Evolutionary conservation across 768 basidiomycete species (phyloP), one percentile per base, ranked within the genome.

Genomic region (Lyophyllum shimeji): DNA sequence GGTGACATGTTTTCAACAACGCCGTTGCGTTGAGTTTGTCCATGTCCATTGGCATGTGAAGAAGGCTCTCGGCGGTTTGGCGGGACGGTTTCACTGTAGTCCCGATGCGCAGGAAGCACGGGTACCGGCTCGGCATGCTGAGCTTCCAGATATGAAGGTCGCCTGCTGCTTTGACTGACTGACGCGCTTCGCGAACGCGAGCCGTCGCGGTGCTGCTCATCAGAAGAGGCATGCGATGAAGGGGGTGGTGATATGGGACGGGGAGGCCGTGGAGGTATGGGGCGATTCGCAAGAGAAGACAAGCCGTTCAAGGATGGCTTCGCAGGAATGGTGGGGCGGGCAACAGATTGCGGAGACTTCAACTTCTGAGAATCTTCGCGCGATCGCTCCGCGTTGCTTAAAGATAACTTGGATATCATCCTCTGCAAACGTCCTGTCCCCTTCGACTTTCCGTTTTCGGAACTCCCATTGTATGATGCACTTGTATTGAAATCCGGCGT

Each of bases 341-440:
- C 57, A 55, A 62, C 56, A 43, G 60, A 57, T 51, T 62, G 59
- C 23, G 40, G 34, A 20, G 45, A 17, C 20, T 47, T 59, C 13
- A 51, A 50, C 25, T 48, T 61, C 46, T 52, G 46, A 40, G 51
- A 34, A 34, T 59, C 64, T 52, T 67, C 60, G 67, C 63, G 67
- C 43, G 62, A 57, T 60, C 75, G 77, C 25, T 80, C 80, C 25
- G 65, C 68, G 50, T 67, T 71, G 24, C 80, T 78, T 59, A 83
- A 73, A 34, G 82, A 86, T 24, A 93, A 74, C 62, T 84, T 87
- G 18, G 90, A 92, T 63, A 95, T 89, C 85, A 95, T 92, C 59
- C 85, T 82, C 69, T 88, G 87, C 57, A 94, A 72, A 23, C 90
- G 80, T 46, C 83, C 83, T 52, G 77, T 78, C 47, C 72, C 71